Base-by-base conservation (phyloP, 2,329 filamentous ascomycete species). In the Monilinia fructigena region DNA sequence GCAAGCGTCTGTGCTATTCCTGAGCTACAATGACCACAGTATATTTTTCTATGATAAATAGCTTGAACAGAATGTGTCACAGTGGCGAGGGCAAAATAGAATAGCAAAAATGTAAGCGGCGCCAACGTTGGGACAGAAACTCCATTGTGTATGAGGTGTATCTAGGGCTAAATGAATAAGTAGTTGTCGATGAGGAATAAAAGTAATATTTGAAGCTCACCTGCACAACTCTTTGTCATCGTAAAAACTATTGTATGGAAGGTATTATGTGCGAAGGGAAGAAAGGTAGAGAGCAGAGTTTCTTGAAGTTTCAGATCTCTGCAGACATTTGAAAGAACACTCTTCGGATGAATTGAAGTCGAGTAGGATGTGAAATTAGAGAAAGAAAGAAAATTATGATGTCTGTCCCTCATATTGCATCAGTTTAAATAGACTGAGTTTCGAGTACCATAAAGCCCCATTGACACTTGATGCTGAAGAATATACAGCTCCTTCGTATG, bases 21-120 rank as follows among this genome's bases (percentile, higher is more conserved):
- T 11, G 66, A 69, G 48, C 26, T 35, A 70, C 48, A 23, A 73
- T 66, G 16, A 71, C 68, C 69, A 52, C 63, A 58, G n/a, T 67
- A 65, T 63, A 71, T 70, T 69, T 77, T 77, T 45, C 74, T 75
- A 66, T 75, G 74, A 2, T 70, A 55, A 28, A 76, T 70, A 1
- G 74, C 77, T 70, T 79, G 78, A 1, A 70, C 58, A 3, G 75
- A 53, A 66, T 79, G 78, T 0, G 64, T 67, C 10, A 74, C 55
- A 1, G 75, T 70, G 0, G 74, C 74, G 14, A 78, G 50, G 3
- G 66, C 74, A 64, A 64, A 76, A 79, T 0, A 79, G 63, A 2
- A 77, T 63, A 20, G 72, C 68, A 58, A 78, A 77, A 0, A 78
- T 40, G 26, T 75, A 70, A 2, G 78, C 75, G 1, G 78, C 77